Base-by-base conservation (phyloP, 164 flowering plant genomes). In the Chimonanthus salicifolius region DNA sequence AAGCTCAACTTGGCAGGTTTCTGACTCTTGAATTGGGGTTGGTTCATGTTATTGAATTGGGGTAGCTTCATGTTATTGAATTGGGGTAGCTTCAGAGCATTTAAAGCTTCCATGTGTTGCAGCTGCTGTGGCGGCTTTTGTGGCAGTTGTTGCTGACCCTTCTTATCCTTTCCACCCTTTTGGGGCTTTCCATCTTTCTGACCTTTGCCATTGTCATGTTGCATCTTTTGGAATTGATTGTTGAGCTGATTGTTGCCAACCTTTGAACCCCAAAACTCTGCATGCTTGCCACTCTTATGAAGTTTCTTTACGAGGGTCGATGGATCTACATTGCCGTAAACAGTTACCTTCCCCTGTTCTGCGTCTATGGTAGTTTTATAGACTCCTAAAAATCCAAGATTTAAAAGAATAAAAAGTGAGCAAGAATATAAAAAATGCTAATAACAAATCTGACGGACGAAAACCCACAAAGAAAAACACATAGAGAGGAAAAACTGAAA, bases 301-400 rank as follows among this genome's bases (percentile, higher is more conserved):
- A 93, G 92, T 87, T 91, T 93, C 84, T 86, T 93, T 79, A 93
- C 88, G 20, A 93, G 81, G 4, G 87, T 77, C 0, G 71, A 74
- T 7, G 97, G 88, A 78, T 91, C 92, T 45, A 90, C 89, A 78
- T 85, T 88, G n/a, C 98, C 98, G 6, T 93, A 82, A 3, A 94
- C 96, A 16, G 92, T 89, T 67, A 94, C 98, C 79, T 86, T 94
- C 77, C 96, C 94, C 73, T 80, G 93, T 54, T 92, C 97, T 54
- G 93, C 73, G 82, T 94, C 97, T 78, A 94, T 86, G 5, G 33
- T 79, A 16, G 84, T 87, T 0, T 78, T 91, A 72, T 84, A 92
- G 44, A 94, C 98, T 54, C 98, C 98, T 94, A 20, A 75, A 73
- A 65, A 70, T 63, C 10, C 67, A 33, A 58, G 72, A 47, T 21